phyloP scores from a whole-genome alignment of 1,284 basidiomycete genomes.

The Coriolopsis trogii region DNA sequence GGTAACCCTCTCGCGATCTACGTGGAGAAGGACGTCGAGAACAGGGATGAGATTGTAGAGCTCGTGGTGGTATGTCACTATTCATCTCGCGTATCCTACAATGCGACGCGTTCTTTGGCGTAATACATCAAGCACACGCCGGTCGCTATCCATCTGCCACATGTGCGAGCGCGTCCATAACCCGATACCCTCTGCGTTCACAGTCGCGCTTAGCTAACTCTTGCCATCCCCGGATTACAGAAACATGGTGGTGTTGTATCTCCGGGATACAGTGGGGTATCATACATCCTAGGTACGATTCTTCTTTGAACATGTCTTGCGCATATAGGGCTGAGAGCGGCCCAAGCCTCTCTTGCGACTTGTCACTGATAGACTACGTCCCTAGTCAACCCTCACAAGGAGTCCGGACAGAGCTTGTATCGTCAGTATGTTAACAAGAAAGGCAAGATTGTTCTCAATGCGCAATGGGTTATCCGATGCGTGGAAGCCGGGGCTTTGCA shows the following conservation, averaged over 20 bases:
- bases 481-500: slow-evolving; percentile 66
- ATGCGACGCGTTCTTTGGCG: slow-evolving; percentile 19
- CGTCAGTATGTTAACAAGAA: slow-evolving; percentile 78
- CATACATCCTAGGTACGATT: slow-evolving; percentile 72
- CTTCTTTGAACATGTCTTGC: background rate
- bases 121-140: background rate
- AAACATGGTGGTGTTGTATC: slow-evolving; percentile 74
- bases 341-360: background rate
- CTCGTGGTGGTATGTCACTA: slow-evolving; percentile 60
- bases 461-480: slow-evolving; percentile 75
- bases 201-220: no score
- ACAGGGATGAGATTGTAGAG: slow-evolving; percentile 62
- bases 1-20: slow-evolving; percentile 74
- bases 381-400: slow-evolving; percentile 71
- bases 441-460: slow-evolving; percentile 71
- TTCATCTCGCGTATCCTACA: background rate
- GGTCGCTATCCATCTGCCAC: no score
- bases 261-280: slow-evolving; percentile 71
- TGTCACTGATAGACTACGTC: background rate
- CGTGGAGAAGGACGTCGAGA: slow-evolving; percentile 76
- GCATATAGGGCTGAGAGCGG: no score
- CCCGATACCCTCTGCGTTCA: no score
- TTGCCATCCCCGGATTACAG: slow-evolving; percentile 43
- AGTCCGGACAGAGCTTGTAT: slow-evolving; percentile 79
- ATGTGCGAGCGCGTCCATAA: no score